Percentiles rank a stretch among this genome's conserved stretches.
These are phyloP conservation scores for Salvia splendens DNA, from an alignment of 257 asterid species.

Conservation along the genomic window DNA sequence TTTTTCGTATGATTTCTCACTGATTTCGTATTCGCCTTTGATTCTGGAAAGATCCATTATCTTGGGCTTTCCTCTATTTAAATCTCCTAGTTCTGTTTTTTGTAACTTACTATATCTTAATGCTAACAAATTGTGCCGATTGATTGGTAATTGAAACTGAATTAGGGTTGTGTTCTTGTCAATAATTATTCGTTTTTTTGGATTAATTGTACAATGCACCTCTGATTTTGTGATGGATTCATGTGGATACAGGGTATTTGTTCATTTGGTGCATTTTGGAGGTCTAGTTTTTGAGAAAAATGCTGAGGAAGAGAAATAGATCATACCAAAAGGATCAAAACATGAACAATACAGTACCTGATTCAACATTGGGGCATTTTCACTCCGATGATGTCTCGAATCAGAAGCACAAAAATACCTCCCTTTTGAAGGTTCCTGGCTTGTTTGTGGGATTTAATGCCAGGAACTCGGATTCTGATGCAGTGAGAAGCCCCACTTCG, in stretches of 20 bases:
- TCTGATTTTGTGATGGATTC: slow-evolving; percentile 29
- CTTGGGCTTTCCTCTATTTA: slow-evolving; percentile 17
- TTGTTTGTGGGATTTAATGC: slow-evolving; percentile 68
- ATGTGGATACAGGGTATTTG: slow-evolving; percentile 35
- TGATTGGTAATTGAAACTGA: slow-evolving; percentile 1
- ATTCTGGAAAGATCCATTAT: slow-evolving; percentile 36
- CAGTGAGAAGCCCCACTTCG: slow-evolving; percentile 91
- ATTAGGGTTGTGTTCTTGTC: not conserved
- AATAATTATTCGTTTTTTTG: too few species aligned
- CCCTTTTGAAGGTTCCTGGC: slow-evolving; percentile 61
- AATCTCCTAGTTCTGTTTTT: not conserved
- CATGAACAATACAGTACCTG: slow-evolving; percentile 54
- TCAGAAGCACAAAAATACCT: slow-evolving; percentile 50
- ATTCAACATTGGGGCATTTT: slow-evolving; percentile 38
- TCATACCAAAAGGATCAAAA: slow-evolving; percentile 64
- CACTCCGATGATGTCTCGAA: slow-evolving; percentile 38
- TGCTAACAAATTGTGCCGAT: too few species aligned
- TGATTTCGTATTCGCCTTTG: not conserved
- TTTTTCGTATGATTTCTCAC: slow-evolving; percentile 32
- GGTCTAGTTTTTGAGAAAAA: slow-evolving; percentile 36
- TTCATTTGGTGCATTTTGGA: slow-evolving; percentile 12
- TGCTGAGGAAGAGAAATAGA: slow-evolving; percentile 76
- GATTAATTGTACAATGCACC: slow-evolving; percentile 34
- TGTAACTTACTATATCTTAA: too few species aligned
- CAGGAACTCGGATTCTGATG: slow-evolving; percentile 67